Evolutionary conservation across 108 stramenopile species (phyloP), one percentile per base, ranked within the genome.

Genomic region (Skeletonema tropicum): DNA sequence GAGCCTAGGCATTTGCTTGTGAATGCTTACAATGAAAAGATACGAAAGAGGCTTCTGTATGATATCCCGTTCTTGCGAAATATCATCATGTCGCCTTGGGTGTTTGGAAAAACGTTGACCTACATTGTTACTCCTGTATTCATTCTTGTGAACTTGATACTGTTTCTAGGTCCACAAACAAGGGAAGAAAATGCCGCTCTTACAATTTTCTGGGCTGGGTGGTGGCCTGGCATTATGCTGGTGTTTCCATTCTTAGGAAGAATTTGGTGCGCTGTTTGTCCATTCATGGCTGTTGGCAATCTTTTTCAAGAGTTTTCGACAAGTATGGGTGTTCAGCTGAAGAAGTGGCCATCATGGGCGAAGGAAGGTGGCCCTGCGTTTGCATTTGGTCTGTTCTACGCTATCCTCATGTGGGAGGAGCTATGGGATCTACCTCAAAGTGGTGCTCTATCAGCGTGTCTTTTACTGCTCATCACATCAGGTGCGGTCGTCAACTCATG

Each of bases 171-270:
- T 23, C 78, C 78, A 60, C 78, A 79, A 61, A 41, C 66, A n/a
- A 68, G 78, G 41, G 75, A 75, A 10, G 68, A 81, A 13, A 81
- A 71, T 57, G 61, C 80, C 14, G 75, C 75, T 14, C 75, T 81
- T 0, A 81, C 80, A 48, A 21, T 76, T 10, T 81, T 81, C 52
- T 81, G 80, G 80, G 80, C 80, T 49, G 80, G 80, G n/a, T 81
- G 80, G 80, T 81, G 80, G 80, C 80, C 80, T 23, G 80, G 74
- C 4, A 75, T 76, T 33, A 81, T 81, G 80, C 25, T 81, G 6
- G 70, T 59, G 6, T 81, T 72, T 33, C 80, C 80, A 8, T 70
- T 81, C 57, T 41, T 81, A n/a, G 80, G 80, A 13, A 9, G 80
- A 2, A 76, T 81, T 4, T 81, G 80, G 80, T 81, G 80, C 48